phyloP scores from a whole-genome alignment of 1,284 basidiomycete species.

The Pascua sp. region DNA sequence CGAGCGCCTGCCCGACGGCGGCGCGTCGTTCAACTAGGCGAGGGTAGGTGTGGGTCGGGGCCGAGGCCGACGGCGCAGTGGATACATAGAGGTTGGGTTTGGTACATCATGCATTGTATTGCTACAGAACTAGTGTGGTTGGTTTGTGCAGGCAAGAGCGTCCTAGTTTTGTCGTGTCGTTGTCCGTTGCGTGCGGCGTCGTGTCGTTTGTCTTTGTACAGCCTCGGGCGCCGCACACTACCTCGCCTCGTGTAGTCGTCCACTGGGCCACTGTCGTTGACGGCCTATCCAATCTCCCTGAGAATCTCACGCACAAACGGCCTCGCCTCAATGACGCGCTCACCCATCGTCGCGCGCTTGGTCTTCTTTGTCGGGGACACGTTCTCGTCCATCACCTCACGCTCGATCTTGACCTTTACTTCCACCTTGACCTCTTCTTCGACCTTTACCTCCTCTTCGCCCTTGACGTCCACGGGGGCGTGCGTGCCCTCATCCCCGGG shows the following conservation, averaged over 20 bases:
- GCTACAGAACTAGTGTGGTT: conserved; percentile 4
- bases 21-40: conserved; percentile 24
- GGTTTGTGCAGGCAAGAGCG: too few species aligned
- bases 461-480: not conserved
- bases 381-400: not conserved
- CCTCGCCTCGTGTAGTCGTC: not conserved
- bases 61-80: not conserved
- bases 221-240: not conserved
- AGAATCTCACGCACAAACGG: conserved; percentile 30
- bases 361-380: not conserved
- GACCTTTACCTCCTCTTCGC: not conserved
- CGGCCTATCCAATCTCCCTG: not conserved
- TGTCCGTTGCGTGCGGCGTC: too few species aligned
- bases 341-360: not conserved
- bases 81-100: not conserved
- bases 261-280: not conserved
- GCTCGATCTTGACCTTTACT: not conserved
- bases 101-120: conserved; percentile 15
- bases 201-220: not conserved
- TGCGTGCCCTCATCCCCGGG: conserved; percentile 54
- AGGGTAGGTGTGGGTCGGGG: too few species aligned
- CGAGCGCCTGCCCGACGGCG: conserved; percentile 75
- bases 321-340: conserved; percentile 4
- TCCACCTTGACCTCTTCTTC: not conserved
- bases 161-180: not conserved